phyloP scores from a whole-genome alignment of 495 filamentous ascomycete genomes.

The Hypoxylon lienhwacheense region DNA sequence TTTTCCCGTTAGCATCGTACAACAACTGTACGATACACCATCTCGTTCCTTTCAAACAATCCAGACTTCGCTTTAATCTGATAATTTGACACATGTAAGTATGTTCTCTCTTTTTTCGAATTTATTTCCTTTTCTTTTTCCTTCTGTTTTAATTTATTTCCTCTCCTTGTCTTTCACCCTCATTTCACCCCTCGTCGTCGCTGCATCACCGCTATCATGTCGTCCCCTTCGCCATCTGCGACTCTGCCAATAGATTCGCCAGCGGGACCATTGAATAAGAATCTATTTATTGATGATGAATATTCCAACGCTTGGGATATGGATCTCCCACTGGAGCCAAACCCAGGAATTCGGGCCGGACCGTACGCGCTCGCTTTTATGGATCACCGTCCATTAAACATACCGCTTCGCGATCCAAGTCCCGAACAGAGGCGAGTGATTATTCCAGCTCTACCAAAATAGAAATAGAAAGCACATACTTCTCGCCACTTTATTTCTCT shows the following conservation, averaged over 20 bases:
- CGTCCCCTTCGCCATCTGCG: not conserved
- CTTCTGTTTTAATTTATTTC: not conserved
- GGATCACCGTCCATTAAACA: not conserved
- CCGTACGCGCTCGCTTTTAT: constrained; percentile 18
- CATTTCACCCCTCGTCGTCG: not conserved
- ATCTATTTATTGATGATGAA: constrained; percentile 8
- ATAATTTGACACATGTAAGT: constrained; percentile 7
- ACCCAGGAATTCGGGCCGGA: constrained; percentile 27
- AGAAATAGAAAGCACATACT: too few relatives aligned
- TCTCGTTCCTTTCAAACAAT: not conserved
- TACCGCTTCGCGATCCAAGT: not conserved
- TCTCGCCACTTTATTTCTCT: too few relatives aligned
- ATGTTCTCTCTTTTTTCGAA: constrained; percentile 10
- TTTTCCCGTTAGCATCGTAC: not conserved
- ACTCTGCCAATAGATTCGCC: constrained; percentile 3
- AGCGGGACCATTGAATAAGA: constrained; percentile 16
- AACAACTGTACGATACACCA: not conserved
- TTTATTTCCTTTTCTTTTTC: not conserved
- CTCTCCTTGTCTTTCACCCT: not conserved
- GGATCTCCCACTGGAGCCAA: constrained; percentile 6
- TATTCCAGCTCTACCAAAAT: not conserved
- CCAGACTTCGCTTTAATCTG: not conserved
- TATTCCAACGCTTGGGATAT: not conserved
- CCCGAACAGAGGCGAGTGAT: constrained; percentile 14
- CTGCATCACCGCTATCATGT: not conserved